phyloP scores from a whole-genome alignment of 805 yeast species.

The Suhomyces prunicola region DNA sequence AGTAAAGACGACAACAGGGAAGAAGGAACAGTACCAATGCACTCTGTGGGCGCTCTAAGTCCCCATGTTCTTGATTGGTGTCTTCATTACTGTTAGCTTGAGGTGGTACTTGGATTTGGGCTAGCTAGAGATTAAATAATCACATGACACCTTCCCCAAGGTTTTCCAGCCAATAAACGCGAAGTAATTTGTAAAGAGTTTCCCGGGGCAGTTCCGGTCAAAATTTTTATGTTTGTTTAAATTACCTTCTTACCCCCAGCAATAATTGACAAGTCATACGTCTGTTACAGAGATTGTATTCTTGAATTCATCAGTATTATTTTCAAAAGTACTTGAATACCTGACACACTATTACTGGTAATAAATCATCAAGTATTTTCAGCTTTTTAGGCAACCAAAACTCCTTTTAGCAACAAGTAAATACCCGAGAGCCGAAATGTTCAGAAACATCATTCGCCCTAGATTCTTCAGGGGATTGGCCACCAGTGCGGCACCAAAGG shows the following conservation, averaged over 20 bases:
- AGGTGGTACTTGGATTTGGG: neutral
- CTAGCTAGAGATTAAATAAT: neutral
- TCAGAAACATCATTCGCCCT: conserved; percentile 19
- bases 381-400: neutral
- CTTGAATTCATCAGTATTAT: neutral
- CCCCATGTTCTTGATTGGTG: neutral
- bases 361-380: neutral
- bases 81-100: neutral
- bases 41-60: neutral
- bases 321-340: neutral
- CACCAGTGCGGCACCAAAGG: conserved; percentile 47
- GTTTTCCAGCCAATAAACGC: conserved; percentile 6
- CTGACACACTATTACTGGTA: neutral
- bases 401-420: neutral
- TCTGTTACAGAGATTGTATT: neutral
- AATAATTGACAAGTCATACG: neutral
- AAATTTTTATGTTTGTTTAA: conserved; percentile 2
- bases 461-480: conserved; percentile 36
- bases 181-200: conserved; percentile 8
- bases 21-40: neutral
- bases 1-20: neutral
- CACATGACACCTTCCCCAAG: conserved; percentile 1
- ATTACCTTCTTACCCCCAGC: neutral
- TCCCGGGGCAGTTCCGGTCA: conserved; percentile 9
- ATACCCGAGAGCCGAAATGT: conserved; percentile 11